Percentiles rank a stretch among this genome's conserved stretches.
Conservation (phyloP, 768 basidiomycete species). For the Butyriboletus loyo region DNA sequence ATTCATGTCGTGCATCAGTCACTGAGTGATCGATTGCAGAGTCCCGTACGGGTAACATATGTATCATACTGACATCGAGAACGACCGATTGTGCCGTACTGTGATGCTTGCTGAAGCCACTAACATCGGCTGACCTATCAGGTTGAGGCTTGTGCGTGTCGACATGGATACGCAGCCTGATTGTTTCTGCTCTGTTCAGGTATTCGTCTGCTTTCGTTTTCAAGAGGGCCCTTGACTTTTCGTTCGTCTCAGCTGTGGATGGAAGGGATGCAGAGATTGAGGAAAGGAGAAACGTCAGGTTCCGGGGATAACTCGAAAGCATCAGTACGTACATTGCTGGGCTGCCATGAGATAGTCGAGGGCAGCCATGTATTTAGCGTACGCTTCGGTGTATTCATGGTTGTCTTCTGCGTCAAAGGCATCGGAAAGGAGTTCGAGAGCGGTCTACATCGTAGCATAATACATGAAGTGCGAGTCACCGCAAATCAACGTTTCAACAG, state of each 20-base stretch:
- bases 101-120: not conserved
- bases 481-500: not conserved
- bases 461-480: not conserved
- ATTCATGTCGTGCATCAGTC: not conserved
- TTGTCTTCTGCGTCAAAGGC: constrained; percentile 89
- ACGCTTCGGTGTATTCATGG: constrained; percentile 88
- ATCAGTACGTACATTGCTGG: constrained; percentile 60
- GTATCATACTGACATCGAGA: constrained; percentile 14
- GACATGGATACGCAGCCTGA: not conserved
- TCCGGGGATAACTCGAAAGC: not conserved
- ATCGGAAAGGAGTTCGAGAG: constrained; percentile 84
- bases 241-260: constrained; percentile 13
- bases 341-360: constrained; percentile 98
- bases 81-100: constrained; percentile 9
- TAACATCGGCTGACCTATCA: not conserved
- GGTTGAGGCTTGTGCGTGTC: not conserved
- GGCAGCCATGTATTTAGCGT: constrained; percentile 88
- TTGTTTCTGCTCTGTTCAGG: constrained; percentile 13
- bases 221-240: constrained; percentile 17
- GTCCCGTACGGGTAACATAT: too few species aligned
- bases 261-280: not conserved
- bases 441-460: constrained; percentile 41
- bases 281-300: not conserved
- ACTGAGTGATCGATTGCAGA: not conserved
- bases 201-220: constrained; percentile 20